A percentile compares a stretch with the other conserved stretches of the same genome.
phyloP scores from a whole-genome alignment of 2,329 filamentous ascomycete genomes.

The Beauveria australis region DNA sequence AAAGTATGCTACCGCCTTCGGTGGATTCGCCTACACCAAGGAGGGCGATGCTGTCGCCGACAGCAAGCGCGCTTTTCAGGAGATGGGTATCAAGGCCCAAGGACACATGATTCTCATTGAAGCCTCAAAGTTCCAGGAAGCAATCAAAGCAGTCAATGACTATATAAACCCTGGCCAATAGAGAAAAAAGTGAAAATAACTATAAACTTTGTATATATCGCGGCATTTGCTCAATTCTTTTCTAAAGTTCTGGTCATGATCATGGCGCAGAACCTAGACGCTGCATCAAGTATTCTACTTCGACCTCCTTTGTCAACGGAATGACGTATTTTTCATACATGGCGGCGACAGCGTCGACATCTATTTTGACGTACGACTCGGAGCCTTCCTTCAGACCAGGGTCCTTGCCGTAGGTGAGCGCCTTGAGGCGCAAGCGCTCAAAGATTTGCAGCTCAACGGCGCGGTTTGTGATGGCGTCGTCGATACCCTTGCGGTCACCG shows the following conservation, averaged over 20 bases:
- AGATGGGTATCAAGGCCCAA: conserved; percentile 76
- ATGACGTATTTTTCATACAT: conserved; percentile 95
- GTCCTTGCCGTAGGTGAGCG: conserved; percentile 87
- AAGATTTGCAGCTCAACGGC: conserved; percentile 88
- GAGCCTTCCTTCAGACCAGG: conserved; percentile 54
- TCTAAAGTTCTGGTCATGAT: conserved; percentile 3
- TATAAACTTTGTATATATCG: conserved; percentile 7
- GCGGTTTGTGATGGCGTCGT: conserved; percentile 80
- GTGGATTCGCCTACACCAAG: conserved; percentile 70
- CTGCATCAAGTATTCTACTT: conserved; percentile 98
- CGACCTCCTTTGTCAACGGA: conserved; percentile 93
- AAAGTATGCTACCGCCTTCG: conserved; percentile 61
- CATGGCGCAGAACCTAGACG: conserved; percentile 48
- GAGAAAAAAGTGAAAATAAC: conserved; percentile 13
- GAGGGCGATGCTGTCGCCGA: conserved; percentile 76
- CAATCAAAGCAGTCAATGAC: conserved; percentile 66
- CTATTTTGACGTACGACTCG: conserved; percentile 66
- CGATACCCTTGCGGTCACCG: conserved; percentile 72
- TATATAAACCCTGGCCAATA: conserved; percentile 55
- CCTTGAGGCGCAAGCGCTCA: conserved; percentile 78
- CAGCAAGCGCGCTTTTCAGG: conserved; percentile 90
- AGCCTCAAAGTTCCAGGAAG: conserved; percentile 62
- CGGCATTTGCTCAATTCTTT: background rate
- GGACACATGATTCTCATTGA: conserved; percentile 86
- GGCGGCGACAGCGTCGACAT: conserved; percentile 80